Evolutionary conservation across 768 basidiomycete genomes (phyloP), one percentile per base, ranked within the genome.

Genomic region (Kwoniella newhampshirensis): DNA sequence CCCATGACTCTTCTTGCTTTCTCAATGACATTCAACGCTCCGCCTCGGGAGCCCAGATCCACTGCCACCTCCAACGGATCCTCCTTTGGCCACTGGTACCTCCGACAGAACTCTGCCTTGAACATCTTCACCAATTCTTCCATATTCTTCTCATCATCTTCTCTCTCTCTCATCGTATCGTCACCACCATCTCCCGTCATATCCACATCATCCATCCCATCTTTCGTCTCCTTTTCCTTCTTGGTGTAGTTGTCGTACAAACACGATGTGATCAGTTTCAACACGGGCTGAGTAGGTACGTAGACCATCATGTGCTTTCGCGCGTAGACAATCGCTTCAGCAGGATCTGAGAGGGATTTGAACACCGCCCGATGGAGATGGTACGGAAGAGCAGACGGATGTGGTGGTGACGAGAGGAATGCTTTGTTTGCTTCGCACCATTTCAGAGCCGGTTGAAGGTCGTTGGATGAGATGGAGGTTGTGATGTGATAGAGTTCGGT

Each of bases 1-100:
- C 89, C 84, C 87, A 98, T 89, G 25, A 98, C 89, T 60, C 86
- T 87, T 59, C 89, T 82, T 5, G 91, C 93, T 75, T 97, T 98
- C 78, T 94, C 91, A 41, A 98, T 93, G 68, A 87, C 84, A 5
- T 88, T 86, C 54, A 98, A 77, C 0, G 93, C 92, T 2, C 93
- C 91, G 4, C 89, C 88, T 49, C 61, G 55, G 0, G 88, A 90
- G 1, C 94, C 96, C 48, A 98, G 87, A 66, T 94, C 92, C 2
- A 89, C 90, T 2, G 93, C 87, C 2, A 96, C 90, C 37, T 86
- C 82, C 41, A 99, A 80, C 1, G 92, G 89, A 12, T 89, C 84
- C 66, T 94, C 89, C 55, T 87, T 82, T 64, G 93, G 89, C 87
- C 94, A 87, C 3, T 88, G 89, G 17, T 93, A 77, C 64, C 82